A percentile compares a stretch with the other conserved stretches of the same genome.
Evolutionary conservation across 2,329 filamentous ascomycete genomes (phyloP).

Genomic region (Pseudonectria buxi): DNA sequence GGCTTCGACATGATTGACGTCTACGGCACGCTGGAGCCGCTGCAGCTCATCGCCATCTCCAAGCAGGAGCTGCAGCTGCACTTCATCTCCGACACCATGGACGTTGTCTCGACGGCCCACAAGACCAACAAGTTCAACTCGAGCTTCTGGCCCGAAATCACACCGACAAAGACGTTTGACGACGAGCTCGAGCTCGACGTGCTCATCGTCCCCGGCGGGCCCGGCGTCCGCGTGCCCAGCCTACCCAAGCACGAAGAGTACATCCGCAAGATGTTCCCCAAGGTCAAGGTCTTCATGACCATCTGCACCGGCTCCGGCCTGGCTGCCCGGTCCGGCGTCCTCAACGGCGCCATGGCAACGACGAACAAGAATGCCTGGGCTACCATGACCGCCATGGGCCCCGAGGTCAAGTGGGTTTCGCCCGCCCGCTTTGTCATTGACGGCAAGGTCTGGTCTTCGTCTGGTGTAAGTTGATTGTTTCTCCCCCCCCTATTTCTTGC

Average conservation of each 20-base stretch:
- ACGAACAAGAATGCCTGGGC: conserved; percentile 58
- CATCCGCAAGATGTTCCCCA: conserved; percentile 33
- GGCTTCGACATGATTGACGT: conserved; percentile 40
- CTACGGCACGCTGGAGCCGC: conserved; percentile 39
- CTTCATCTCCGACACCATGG: conserved; percentile 34
- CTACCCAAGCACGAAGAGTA: conserved; percentile 34
- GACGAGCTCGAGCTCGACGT: conserved; percentile 46
- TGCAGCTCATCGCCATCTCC: conserved; percentile 33
- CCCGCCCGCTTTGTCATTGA: conserved; percentile 59
- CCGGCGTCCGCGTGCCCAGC: conserved; percentile 36
- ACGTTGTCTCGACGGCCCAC: conserved; percentile 34
- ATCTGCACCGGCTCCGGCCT: conserved; percentile 60
- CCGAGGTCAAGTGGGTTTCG: conserved; percentile 51
- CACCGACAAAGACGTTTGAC: conserved; percentile 46
- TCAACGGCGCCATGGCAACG: conserved; percentile 56
- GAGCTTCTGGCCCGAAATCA: conserved; percentile 29
- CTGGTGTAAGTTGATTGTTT: conserved; percentile 36
- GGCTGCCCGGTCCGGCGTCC: conserved; percentile 50
- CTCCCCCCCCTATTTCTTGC: neutral
- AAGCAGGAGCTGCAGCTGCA: conserved; percentile 31
- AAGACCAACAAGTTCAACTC: conserved; percentile 25
- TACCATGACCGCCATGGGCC: conserved; percentile 38
- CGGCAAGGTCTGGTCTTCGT: conserved; percentile 60
- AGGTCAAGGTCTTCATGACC: conserved; percentile 51
- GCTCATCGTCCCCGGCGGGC: conserved; percentile 59